Conservation (phyloP, 148 eudicot genomes). For the Diospyros lotus region DNA sequence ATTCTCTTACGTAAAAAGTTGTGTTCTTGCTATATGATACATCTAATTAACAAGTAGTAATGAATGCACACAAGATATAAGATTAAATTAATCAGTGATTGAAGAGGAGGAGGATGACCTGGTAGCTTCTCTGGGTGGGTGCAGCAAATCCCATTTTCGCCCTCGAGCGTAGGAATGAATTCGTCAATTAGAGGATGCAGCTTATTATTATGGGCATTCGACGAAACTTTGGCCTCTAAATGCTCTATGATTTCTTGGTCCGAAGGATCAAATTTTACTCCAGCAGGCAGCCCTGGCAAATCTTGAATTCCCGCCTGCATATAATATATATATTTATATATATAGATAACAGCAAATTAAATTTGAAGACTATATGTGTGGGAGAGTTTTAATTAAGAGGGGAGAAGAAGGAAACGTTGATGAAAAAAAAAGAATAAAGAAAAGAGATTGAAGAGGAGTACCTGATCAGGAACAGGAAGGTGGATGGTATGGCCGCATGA, state of each 20-base stretch:
- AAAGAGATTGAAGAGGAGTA: background rate
- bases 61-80: too few relatives aligned
- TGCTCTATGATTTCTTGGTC: slow-evolving; percentile 73
- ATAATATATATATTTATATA: background rate
- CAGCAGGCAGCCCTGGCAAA: slow-evolving; percentile 84
- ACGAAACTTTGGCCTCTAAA: slow-evolving; percentile 62
- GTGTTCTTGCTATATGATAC: too few relatives aligned
- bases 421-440: background rate
- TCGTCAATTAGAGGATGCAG: slow-evolving; percentile 76
- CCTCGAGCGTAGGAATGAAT: slow-evolving; percentile 75
- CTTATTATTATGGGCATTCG: slow-evolving; percentile 26
- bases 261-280: slow-evolving; percentile 89
- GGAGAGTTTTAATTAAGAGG: background rate
- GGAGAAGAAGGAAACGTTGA: background rate
- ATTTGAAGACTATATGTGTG: background rate
- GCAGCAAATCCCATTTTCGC: slow-evolving; percentile 85
- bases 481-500: too few relatives aligned
- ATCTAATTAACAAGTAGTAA: too few relatives aligned
- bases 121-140: slow-evolving; percentile 91
- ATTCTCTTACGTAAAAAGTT: too few relatives aligned
- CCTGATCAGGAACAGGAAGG: too few relatives aligned
- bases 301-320: slow-evolving; percentile 41
- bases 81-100: too few relatives aligned
- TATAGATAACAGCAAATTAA: background rate
- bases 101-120: slow-evolving; percentile 26